Evolutionary conservation across 2,329 filamentous ascomycete species (phyloP), one percentile per base, ranked within the genome.

Genomic region (Mariannaea elegans): DNA sequence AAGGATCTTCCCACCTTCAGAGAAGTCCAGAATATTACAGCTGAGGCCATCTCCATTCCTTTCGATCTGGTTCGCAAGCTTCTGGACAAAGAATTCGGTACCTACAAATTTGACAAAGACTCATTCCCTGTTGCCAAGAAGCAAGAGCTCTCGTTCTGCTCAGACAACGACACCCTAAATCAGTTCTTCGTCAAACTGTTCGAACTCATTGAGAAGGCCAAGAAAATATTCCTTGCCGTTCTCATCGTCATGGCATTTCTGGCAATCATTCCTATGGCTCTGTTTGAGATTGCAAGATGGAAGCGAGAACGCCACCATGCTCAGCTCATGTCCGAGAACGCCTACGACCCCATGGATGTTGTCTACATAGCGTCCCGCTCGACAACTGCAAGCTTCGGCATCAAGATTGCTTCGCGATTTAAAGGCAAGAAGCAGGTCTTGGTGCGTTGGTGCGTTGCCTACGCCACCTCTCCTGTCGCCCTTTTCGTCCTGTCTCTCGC

Each of bases 341-440:
- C 87, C 27, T 88, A 88, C 72, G 93, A 98, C 71, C 85, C 90
- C 1, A 88, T 97, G 83, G 94, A 98, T 73, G 88, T 94, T 32
- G 87, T 97, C 39, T 97, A 97, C 77, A 90, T 97, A 66, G 88
- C 90, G 29, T 94, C 92, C 31, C 87, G 93, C 19, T 93, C 94
- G 2, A 87, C 90, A 68, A 92, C 93, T 1, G 87, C 92, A 1
- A 83, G 83, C 2, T 79, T 84, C 24, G 94, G 94, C 38, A 84
- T 97, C 73, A 89, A 85, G 76, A 68, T 91, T 18, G 87, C 91
- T 7, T 84, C 84, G 50, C 83, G 81, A 58, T 88, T 94, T 77
- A 85, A 84, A 52, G 76, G 85, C 75, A 78, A 89, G 66, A 84
- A 86, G 50, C 89, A 93, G 74, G 85, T 91, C 44, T 83, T 97